Evolutionary conservation across 345 rosid genomes (phyloP).

Genomic region (Mallotus nudiflorus): DNA sequence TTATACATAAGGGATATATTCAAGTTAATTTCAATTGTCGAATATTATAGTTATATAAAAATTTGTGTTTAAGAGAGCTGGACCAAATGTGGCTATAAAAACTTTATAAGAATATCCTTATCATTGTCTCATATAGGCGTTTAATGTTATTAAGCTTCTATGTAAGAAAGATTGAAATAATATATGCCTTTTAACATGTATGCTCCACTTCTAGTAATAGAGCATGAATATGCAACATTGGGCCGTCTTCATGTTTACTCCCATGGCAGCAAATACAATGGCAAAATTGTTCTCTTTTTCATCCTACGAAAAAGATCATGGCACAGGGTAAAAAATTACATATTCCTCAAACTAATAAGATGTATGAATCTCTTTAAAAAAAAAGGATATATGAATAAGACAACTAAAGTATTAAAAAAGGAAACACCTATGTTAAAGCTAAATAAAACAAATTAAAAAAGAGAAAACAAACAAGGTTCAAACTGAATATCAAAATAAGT

Average conservation of each 20-base stretch:
- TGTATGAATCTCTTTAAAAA: neutral
- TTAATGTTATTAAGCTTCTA: no score
- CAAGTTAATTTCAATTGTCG: no score
- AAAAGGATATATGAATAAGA: conserved; percentile 4
- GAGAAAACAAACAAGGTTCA: neutral
- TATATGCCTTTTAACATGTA: no score
- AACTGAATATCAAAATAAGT: neutral
- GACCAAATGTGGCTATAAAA: no score
- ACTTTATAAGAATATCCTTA: no score
- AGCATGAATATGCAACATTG: no score
- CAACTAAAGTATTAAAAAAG: neutral
- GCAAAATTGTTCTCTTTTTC: conserved; percentile 92
- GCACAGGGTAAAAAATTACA: conserved; percentile 7
- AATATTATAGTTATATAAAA: no score
- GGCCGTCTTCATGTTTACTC: conserved; percentile 98
- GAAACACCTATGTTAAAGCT: neutral
- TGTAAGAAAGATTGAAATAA: no score
- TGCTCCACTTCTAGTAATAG: no score
- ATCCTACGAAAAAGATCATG: conserved; percentile 45
- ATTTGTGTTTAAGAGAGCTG: no score
- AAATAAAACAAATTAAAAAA: neutral
- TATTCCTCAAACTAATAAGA: neutral
- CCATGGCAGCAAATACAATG: conserved; percentile 98
- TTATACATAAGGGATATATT: no score
- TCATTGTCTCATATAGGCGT: no score